A percentile compares a stretch with the other conserved stretches of the same genome.
Conservation (phyloP, 140 eudicot species). For the Cichorium intybus region DNA sequence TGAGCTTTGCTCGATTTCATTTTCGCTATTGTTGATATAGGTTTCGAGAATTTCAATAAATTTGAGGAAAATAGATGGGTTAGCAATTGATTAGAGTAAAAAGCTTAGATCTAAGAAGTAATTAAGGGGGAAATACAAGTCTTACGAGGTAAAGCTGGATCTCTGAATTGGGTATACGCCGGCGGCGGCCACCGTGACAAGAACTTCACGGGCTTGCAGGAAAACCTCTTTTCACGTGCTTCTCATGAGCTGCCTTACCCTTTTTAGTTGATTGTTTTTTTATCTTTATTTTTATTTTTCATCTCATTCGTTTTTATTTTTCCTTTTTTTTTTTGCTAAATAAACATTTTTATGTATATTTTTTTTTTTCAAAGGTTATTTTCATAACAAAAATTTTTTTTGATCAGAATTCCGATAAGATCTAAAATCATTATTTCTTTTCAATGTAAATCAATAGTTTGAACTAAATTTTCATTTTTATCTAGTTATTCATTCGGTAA, state of each 20-base stretch:
- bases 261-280: constrained; percentile 2
- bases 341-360: background rate
- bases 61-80: background rate
- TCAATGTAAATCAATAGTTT: no score
- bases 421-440: no score
- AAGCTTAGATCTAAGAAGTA: constrained; percentile 8
- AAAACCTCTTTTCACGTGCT: constrained; percentile 38
- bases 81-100: background rate
- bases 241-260: constrained; percentile 37
- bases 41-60: background rate
- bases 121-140: background rate
- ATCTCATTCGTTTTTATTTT: background rate
- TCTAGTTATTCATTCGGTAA: no score
- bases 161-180: constrained; percentile 26
- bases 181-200: constrained; percentile 35
- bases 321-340: background rate
- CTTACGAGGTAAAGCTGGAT: constrained; percentile 14
- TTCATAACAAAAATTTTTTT: no score
- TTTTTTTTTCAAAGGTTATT: background rate
- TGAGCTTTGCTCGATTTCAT: constrained; percentile 63
- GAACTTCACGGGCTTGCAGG: constrained; percentile 17
- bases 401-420: no score
- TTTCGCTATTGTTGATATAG: background rate
- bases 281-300: background rate
- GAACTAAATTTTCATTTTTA: no score